Base-by-base conservation (phyloP, 208 protist genomes). In the Polymyxa betae region DNA sequence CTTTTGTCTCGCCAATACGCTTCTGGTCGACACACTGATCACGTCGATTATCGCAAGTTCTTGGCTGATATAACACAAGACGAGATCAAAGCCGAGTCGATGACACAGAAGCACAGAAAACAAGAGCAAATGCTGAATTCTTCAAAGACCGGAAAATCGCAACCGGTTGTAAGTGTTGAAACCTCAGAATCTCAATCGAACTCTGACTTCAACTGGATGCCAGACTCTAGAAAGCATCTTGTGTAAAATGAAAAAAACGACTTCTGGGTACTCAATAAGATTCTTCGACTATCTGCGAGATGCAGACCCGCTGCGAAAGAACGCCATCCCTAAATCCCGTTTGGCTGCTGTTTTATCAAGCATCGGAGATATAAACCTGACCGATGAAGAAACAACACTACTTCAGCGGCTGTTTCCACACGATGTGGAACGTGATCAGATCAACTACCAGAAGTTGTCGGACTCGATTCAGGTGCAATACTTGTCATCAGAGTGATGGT, bases 381-480 rank as follows among this genome's bases (percentile, higher is more conserved):
- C 72, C 12, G 72, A 82, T 5, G 5, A 20, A 43, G 16, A 82
- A 43, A 5, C 35, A 5, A 82, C 5, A 35, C 10, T 20, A 35
- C 35, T 82, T 5, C 72, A 82, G 72, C 72, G 40, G n/a, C 12
- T n/a, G n/a, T 82, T 82, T 43, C 72, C 72, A 43, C 72, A 82
- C 72, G 5, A 5, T 20, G 35, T 38, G n/a, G 72, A 82, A 35
- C 5, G 16, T 43, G 72, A 35, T n/a, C 72, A 82, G 72, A 82
- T 82, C n/a, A n/a, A 82, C 72, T 82, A 82, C 35, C 72, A 82
- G n/a, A 35, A 43, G 16, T n/a, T 82, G 16, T n/a, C 5, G 16
- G 72, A 82, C n/a, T 5, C 72, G 16, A 82, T 82, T 43, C 16
- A 82, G 16, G 72, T 82, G 35, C 72, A 5, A 20, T 43, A 5